Percentiles rank a stretch among this genome's conserved stretches.
phyloP scores from a whole-genome alignment of 2,329 filamentous ascomycete genomes.

The Pyricularia grisea region DNA sequence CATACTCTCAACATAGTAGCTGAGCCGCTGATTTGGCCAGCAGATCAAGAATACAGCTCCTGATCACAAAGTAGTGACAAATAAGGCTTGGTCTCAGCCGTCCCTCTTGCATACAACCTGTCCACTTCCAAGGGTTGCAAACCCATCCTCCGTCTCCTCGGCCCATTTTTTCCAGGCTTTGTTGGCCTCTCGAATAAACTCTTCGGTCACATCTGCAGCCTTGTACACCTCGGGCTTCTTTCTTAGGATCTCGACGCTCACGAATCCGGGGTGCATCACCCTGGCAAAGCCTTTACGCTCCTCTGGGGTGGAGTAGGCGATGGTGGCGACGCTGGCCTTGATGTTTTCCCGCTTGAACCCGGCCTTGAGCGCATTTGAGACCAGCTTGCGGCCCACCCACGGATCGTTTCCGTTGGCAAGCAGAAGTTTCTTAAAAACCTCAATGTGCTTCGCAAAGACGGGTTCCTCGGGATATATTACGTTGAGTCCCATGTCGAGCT shows the following conservation, averaged over 20 bases:
- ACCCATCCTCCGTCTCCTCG: neutral
- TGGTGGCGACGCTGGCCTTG: neutral
- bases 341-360: slow-evolving; percentile 1
- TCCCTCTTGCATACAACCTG: slow-evolving; percentile 3
- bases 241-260: neutral
- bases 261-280: neutral
- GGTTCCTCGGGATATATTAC: neutral
- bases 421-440: neutral
- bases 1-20: no score
- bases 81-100: neutral
- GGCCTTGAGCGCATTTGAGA: slow-evolving; percentile 3
- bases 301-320: neutral
- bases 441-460: neutral
- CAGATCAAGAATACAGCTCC: no score
- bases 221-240: neutral
- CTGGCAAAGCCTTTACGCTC: neutral
- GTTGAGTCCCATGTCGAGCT: slow-evolving; percentile 10
- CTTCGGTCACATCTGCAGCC: neutral
- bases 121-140: neutral
- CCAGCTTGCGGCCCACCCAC: slow-evolving; percentile 1
- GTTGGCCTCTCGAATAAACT: neutral
- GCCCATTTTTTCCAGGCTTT: neutral
- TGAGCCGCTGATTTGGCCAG: no score
- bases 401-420: neutral
- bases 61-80: neutral